A percentile compares a stretch with the other conserved stretches of the same genome.
Evolutionary conservation across 768 basidiomycete genomes (phyloP).

Genomic region (Mycena pura): DNA sequence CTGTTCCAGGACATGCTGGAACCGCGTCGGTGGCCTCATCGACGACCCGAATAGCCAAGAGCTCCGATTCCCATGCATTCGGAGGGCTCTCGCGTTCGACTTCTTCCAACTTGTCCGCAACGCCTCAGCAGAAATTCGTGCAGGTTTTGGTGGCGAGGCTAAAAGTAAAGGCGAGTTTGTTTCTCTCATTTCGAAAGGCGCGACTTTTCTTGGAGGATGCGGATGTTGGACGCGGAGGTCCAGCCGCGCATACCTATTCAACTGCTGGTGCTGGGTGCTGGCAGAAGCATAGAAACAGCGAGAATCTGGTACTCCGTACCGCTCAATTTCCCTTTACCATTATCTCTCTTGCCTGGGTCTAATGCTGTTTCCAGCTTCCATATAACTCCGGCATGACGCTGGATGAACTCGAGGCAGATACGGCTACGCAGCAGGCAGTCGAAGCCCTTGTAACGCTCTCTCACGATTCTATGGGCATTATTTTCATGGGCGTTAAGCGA

Average conservation of each 20-base stretch:
- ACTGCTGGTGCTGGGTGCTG: too few relatives aligned
- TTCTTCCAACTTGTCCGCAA: constrained; percentile 46
- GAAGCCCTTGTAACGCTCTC: constrained; percentile 84
- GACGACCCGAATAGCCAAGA: constrained; percentile 62
- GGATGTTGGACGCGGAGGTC: too few relatives aligned
- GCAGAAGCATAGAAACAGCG: too few relatives aligned
- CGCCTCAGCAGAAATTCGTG: constrained; percentile 84
- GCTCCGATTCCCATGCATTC: constrained; percentile 63
- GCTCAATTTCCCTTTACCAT: background rate
- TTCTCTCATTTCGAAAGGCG: too few relatives aligned
- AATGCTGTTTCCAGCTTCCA: constrained; percentile 65
- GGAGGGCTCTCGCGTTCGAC: constrained; percentile 37
- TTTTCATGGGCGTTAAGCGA: constrained; percentile 80
- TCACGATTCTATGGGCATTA: constrained; percentile 77
- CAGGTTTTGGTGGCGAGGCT: constrained; percentile 80
- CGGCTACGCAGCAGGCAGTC: constrained; percentile 76
- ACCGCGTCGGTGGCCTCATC: constrained; percentile 9
- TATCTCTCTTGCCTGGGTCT: background rate
- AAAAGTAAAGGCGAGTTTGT: constrained; percentile 71
- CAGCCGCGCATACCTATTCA: too few relatives aligned
- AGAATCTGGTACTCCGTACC: background rate
- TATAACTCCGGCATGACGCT: constrained; percentile 81
- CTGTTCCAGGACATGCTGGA: constrained; percentile 8
- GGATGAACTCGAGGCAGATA: constrained; percentile 77
- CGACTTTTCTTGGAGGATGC: too few relatives aligned